Evolutionary conservation across 2,329 filamentous ascomycete species (phyloP), one percentile per base, ranked within the genome.

Genomic region (Aspergillus sp.): DNA sequence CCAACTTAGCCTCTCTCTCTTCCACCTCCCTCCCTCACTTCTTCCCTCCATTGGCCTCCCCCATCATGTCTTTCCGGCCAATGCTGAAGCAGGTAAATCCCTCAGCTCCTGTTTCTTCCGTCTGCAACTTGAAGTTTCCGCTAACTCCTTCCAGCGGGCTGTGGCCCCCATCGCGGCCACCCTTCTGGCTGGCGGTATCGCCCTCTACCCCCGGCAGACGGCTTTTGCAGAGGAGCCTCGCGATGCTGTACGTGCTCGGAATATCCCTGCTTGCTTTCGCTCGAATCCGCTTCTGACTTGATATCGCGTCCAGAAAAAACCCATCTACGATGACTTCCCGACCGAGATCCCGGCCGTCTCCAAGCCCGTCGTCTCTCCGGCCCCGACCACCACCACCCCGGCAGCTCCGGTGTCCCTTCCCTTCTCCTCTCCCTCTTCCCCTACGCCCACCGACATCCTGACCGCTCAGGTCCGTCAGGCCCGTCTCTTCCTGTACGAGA

Each of bases 391-490:
- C 49, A 63, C 70, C 53, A 74, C 74, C 63, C 91, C 91, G 13
- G 91, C 92, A 21, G 92, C 92, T 10, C 97, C 93, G 65, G 61
- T 68, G 56, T 57, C 65, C 51, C 45, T 69, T 49, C 62, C 74
- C 30, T 65, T 70, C 41, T 75, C 75, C 61, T 62, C 65, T 51
- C 49, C 69, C 52, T 64, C 74, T 45, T 69, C 76, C 64, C 91
- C 91, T 13, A 92, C 92, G 21, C 92, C 92, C 13, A 98, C 95
- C 66, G 93, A 97, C 78, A 89, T 92, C 53, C 86, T 99, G 39
- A 92, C 95, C 61, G 84, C 84, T 36, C 88, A 97, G 75, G 89
- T 99, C 73, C 88, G 91, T 70, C 85, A 84, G 68, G 91, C 85
- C 61, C 92, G 95, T 62, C 82, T 97, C 63, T 90, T 90, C 75